These are phyloP conservation scores for Emericellopsis terricola DNA, from an alignment of 495 filamentous ascomycete genomes.

Conservation along the genomic window DNA sequence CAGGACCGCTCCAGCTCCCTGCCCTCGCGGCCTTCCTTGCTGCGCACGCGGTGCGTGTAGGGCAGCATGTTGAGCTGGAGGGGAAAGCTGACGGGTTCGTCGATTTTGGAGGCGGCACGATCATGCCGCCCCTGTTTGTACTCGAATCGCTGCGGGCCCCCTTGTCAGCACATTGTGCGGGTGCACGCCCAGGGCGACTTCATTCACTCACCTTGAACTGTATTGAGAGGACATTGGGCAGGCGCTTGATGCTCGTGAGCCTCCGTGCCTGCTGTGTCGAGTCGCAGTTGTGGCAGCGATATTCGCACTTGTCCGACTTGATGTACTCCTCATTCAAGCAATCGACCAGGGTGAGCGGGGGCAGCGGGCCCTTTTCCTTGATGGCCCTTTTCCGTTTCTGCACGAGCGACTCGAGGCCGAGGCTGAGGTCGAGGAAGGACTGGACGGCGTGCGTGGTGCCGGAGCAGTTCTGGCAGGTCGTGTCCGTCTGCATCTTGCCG, in stretches of 20 bases:
- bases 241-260: slow-evolving; percentile 56
- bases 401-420: slow-evolving; percentile 49
- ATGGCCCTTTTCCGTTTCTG: slow-evolving; percentile 30
- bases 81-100: slow-evolving; percentile 65
- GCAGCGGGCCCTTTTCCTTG: slow-evolving; percentile 11
- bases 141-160: slow-evolving; percentile 48
- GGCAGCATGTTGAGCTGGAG: slow-evolving; percentile 75
- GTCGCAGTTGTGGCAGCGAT: slow-evolving; percentile 61
- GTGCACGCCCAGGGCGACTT: neutral
- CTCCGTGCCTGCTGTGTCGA: slow-evolving; percentile 57
- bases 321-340: slow-evolving; percentile 72
- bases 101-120: slow-evolving; percentile 56
- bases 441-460: slow-evolving; percentile 64
- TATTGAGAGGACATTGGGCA: slow-evolving; percentile 78
- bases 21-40: slow-evolving; percentile 18
- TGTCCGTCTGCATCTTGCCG: slow-evolving; percentile 68
- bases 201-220: slow-evolving; percentile 59
- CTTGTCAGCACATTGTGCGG: neutral
- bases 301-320: slow-evolving; percentile 56
- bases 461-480: slow-evolving; percentile 69
- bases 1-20: slow-evolving; percentile 33
- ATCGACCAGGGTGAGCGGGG: slow-evolving; percentile 43
- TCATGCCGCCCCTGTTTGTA: slow-evolving; percentile 40
- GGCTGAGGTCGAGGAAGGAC: slow-evolving; percentile 70
- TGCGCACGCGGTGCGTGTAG: slow-evolving; percentile 49